phyloP scores from a whole-genome alignment of 768 basidiomycete genomes.

The Lactarius hatsudake region DNA sequence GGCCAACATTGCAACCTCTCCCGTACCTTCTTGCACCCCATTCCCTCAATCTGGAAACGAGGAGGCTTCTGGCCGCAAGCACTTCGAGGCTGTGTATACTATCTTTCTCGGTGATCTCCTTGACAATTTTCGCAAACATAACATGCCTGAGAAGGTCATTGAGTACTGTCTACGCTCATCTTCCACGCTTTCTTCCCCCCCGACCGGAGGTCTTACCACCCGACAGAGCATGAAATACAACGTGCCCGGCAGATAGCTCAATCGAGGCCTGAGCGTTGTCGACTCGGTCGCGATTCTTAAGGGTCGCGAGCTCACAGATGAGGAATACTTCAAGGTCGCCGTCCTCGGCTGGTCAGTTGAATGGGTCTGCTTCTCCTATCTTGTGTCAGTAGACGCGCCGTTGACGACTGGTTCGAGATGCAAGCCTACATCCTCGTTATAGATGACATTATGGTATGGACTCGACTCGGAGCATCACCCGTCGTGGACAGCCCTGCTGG shows the following conservation, averaged over 20 bases:
- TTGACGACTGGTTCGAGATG: slow-evolving; percentile 48
- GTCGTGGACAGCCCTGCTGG: slow-evolving; percentile 95
- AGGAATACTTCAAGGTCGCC: slow-evolving; percentile 87
- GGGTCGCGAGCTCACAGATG: slow-evolving; percentile 63
- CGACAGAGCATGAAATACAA: slow-evolving; percentile 84
- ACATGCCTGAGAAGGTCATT: slow-evolving; percentile 80
- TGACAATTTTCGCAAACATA: slow-evolving; percentile 57
- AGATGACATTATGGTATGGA: slow-evolving; percentile 99
- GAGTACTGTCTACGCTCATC: slow-evolving; percentile 71
- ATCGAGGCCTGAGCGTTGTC: slow-evolving; percentile 91
- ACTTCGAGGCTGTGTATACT: slow-evolving; percentile 73
- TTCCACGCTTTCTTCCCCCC: background rate
- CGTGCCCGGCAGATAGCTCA: slow-evolving; percentile 94
- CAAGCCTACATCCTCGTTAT: slow-evolving; percentile 97
- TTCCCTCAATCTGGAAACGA: background rate
- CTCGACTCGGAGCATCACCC: slow-evolving; percentile 85
- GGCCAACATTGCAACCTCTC: too few species aligned
- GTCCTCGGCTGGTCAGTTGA: slow-evolving; percentile 95
- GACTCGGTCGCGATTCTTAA: slow-evolving; percentile 89
- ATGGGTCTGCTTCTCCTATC: slow-evolving; percentile 52
- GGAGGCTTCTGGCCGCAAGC: slow-evolving; percentile 40
- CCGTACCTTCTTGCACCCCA: background rate
- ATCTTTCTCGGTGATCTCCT: slow-evolving; percentile 76
- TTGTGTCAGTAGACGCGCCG: background rate
- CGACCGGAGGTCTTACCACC: slow-evolving; percentile 6